Base-by-base conservation (phyloP, 306 rosid genomes). In the Sindora glabra region DNA sequence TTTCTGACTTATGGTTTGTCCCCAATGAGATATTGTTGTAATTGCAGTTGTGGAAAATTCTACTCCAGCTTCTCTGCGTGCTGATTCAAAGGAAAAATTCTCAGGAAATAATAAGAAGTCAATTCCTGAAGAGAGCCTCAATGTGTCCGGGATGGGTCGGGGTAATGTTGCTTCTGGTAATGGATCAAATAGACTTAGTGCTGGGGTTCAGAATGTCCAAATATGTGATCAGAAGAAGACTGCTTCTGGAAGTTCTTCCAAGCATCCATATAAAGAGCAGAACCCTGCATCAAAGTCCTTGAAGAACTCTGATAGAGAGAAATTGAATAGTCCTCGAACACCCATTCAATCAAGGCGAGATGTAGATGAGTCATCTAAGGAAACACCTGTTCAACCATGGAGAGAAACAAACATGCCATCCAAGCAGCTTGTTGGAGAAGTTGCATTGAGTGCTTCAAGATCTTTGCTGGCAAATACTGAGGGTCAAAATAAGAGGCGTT, bases 301-400 rank as follows among this genome's bases (percentile, higher is more conserved):
- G 23, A 78, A 49, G 17, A 68, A 34, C 48, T 48, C 39, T 40
- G 59, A 59, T 24, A 68, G 34, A 38, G 73, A 34, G 58, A 67
- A 62, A 42, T 45, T n/a, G 39, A 48, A 54, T 38, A 70, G 69
- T 47, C 48, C 62, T 3, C 46, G 13, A 18, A 54, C 69, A 49
- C 66, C 82, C 13, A 10, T 30, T 65, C 63, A 77, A 49, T 46
- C 74, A 23, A 39, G 23, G 40, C 55, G 59, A 36, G 53, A 62
- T 65, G 16, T 41, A 17, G 64, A 48, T 36, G 16, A 27, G 17
- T 18, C 25, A 13, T 52, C 67, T 10, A 65, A 38, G 3, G 50
- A 13, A 18, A 54, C 69, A 49, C 66, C 82, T 10, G 10, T 30
- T 65, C 63, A 77, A 49, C 41, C 74, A 23, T 39, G 23, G 40